Evolutionary conservation across 2,329 filamentous ascomycete species (phyloP).

Genomic region (Cytospora piceae): DNA sequence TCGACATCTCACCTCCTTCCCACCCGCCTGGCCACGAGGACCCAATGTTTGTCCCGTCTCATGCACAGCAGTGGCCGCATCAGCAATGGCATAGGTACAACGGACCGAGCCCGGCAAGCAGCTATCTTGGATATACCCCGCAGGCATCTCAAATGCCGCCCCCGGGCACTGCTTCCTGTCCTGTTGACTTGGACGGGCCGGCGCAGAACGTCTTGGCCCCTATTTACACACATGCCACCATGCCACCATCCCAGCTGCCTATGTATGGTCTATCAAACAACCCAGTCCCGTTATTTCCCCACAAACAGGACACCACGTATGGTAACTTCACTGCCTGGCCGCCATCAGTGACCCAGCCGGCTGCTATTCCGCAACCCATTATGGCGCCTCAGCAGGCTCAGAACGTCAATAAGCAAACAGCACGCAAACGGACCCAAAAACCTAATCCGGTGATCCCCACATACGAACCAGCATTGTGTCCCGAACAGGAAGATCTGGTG

Average conservation of each 20-base stretch:
- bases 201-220: not conserved
- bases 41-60: not conserved
- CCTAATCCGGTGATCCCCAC: not conserved
- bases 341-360: not conserved
- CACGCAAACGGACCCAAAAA: not conserved
- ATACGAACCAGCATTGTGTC: constrained; percentile 43
- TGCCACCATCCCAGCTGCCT: not conserved
- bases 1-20: not conserved
- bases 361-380: not conserved
- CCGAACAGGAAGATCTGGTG: constrained; percentile 54
- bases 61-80: not conserved
- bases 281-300: no score
- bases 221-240: not conserved
- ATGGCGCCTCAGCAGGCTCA: not conserved
- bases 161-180: constrained; percentile 4
- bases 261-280: not conserved
- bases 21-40: not conserved
- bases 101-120: not conserved
- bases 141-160: not conserved
- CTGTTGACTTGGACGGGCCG: constrained; percentile 13
- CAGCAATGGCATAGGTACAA: not conserved
- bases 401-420: not conserved
- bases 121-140: not conserved
- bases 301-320: not conserved
- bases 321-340: not conserved